These are phyloP conservation scores for Oligophagozyma castellii DNA, from an alignment of 1,139 yeast species.

Conservation along the genomic window DNA sequence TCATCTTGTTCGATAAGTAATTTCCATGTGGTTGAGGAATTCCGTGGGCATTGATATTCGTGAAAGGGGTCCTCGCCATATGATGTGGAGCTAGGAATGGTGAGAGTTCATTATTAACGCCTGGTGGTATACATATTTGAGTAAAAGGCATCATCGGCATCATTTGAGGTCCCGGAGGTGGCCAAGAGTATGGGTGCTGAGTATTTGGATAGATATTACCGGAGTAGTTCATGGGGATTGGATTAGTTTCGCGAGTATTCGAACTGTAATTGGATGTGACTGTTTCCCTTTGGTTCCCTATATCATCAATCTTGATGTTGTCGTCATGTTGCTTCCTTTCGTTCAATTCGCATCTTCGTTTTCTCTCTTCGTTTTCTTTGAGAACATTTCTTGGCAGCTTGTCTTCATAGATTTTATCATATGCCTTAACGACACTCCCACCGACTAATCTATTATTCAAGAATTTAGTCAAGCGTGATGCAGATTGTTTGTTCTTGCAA, in stretches of 20 bases:
- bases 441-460: slow-evolving; percentile 20
- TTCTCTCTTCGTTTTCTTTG: background rate
- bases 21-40: too few relatives aligned
- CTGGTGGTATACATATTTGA: too few relatives aligned
- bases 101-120: too few relatives aligned
- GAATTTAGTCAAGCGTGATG: slow-evolving; percentile 10
- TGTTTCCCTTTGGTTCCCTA: background rate
- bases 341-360: background rate
- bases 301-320: too few relatives aligned
- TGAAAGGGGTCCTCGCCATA: background rate
- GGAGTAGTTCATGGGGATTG: background rate
- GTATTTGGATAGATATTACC: too few relatives aligned
- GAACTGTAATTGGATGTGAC: background rate
- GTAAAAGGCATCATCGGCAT: too few relatives aligned
- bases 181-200: too few relatives aligned
- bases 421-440: slow-evolving; percentile 16
- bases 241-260: background rate
- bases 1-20: too few relatives aligned
- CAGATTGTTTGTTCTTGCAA: slow-evolving; percentile 14
- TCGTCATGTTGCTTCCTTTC: background rate
- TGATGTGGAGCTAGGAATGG: background rate
- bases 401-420: slow-evolving; percentile 9
- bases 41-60: background rate
- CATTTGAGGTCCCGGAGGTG: too few relatives aligned
- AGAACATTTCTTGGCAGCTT: too few relatives aligned